Percentiles rank a stretch among this genome's conserved stretches.
Evolutionary conservation across 164 flowering plant genomes (phyloP).

Genomic region (Saururus chinensis): DNA sequence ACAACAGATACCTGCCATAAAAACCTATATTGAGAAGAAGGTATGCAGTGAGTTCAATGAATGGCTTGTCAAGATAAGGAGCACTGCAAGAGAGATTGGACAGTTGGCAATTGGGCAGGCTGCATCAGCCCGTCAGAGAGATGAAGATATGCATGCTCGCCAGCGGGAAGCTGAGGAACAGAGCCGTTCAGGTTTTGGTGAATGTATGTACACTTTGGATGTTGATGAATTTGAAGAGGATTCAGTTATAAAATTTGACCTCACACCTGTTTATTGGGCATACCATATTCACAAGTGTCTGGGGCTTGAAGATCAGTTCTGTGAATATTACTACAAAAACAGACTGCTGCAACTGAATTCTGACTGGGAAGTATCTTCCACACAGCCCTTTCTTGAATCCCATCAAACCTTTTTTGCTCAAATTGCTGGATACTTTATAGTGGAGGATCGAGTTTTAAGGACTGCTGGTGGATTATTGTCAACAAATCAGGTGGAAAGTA

Average conservation of each 20-base stretch:
- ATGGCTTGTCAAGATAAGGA: constrained; percentile 77
- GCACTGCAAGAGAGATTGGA: constrained; percentile 67
- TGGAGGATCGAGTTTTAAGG: constrained; percentile 76
- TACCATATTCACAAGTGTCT: constrained; percentile 68
- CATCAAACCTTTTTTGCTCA: constrained; percentile 67
- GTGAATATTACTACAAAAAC: constrained; percentile 71
- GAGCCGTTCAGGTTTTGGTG: no score
- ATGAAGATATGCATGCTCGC: no score
- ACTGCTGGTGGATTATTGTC: constrained; percentile 61
- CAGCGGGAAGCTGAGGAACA: no score
- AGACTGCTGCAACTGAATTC: constrained; percentile 67
- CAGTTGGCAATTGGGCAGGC: constrained; percentile 70
- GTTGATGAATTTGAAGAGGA: no score
- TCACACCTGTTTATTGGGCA: constrained; percentile 79
- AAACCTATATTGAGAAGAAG: constrained; percentile 45
- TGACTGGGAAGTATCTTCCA: constrained; percentile 61
- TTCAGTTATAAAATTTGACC: constrained; percentile 28
- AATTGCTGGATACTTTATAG: constrained; percentile 76
- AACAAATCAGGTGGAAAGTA: constrained; percentile 51
- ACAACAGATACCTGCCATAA: constrained; percentile 30
- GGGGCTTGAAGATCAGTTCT: constrained; percentile 55
- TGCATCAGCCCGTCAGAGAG: constrained; percentile 9
- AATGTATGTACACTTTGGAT: no score
- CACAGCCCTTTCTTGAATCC: constrained; percentile 69
- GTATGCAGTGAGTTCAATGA: constrained; percentile 62